phyloP scores from a whole-genome alignment of 2,329 filamentous ascomycete species.

The Trichothecium roseum region DNA sequence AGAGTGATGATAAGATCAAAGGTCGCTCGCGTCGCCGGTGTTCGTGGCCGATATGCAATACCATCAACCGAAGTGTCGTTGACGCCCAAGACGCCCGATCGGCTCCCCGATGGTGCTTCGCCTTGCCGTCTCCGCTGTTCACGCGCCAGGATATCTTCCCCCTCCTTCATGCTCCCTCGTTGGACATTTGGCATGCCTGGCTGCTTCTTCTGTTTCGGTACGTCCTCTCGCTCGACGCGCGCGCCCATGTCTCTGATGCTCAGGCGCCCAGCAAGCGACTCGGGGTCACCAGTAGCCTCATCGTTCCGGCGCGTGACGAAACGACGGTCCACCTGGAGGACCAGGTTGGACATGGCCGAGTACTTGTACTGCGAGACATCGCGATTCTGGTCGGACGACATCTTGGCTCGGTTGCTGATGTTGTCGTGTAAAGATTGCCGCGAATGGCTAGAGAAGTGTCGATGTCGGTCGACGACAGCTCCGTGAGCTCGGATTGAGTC shows the following conservation, averaged over 20 bases:
- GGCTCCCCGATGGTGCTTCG: slow-evolving; percentile 55
- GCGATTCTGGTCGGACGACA: slow-evolving; percentile 66
- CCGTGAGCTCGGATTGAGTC: slow-evolving; percentile 15
- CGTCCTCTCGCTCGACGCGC: slow-evolving; percentile 67
- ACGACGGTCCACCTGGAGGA: slow-evolving; percentile 96
- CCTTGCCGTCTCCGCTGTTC: slow-evolving; percentile 83
- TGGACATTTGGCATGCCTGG: slow-evolving; percentile 59
- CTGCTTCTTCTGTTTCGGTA: slow-evolving; percentile 71
- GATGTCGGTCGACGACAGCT: slow-evolving; percentile 23
- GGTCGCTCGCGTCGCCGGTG: slow-evolving; percentile 79
- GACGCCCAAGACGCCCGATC: slow-evolving; percentile 70
- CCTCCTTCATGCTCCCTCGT: slow-evolving; percentile 66
- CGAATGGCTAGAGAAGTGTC: slow-evolving; percentile 7
- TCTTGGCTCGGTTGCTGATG: slow-evolving; percentile 29
- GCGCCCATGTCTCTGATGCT: slow-evolving; percentile 93
- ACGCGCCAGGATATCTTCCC: slow-evolving; percentile 70
- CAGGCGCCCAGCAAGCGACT: slow-evolving; percentile 89
- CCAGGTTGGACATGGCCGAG: slow-evolving; percentile 99
- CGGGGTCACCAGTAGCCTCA: slow-evolving; percentile 92
- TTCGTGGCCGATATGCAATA: slow-evolving; percentile 83
- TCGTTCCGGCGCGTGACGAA: slow-evolving; percentile 89
- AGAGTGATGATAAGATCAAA: slow-evolving; percentile 92
- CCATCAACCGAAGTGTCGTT: slow-evolving; percentile 84
- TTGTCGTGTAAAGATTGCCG: slow-evolving; percentile 7
- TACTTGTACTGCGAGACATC: slow-evolving; percentile 98